A percentile compares a stretch with the other conserved stretches of the same genome.
These are phyloP conservation scores for Pseudopithomyces maydicus DNA, from an alignment of 2,329 filamentous ascomycete species.

Conservation along the genomic window DNA sequence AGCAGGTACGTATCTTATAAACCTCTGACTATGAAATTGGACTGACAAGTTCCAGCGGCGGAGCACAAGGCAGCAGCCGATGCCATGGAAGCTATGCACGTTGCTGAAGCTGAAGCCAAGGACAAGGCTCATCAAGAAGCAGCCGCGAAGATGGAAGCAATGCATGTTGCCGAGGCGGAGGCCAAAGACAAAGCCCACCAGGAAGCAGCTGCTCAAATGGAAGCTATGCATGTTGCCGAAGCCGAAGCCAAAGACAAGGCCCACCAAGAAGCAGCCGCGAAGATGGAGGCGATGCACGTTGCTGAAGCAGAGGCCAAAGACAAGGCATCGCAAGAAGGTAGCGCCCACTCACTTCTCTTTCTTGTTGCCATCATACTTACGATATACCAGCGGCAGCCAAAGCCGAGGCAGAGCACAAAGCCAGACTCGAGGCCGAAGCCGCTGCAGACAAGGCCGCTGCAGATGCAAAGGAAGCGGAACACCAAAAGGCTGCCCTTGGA, in stretches of 20 bases:
- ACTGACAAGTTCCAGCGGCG: slow-evolving; percentile 7
- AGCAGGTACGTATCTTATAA: slow-evolving; percentile 1
- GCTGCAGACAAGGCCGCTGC: slow-evolving; percentile 10
- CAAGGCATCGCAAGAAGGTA: slow-evolving; percentile 16
- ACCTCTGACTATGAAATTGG: neutral
- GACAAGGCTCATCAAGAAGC: slow-evolving; percentile 15
- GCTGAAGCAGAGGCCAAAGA: slow-evolving; percentile 13
- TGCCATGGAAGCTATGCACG: slow-evolving; percentile 21
- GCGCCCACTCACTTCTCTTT: neutral
- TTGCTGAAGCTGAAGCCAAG: slow-evolving; percentile 13
- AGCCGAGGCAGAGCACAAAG: slow-evolving; percentile 21
- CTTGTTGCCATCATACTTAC: neutral
- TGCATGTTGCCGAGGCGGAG: slow-evolving; percentile 11
- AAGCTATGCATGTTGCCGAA: slow-evolving; percentile 16
- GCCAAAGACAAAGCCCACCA: slow-evolving; percentile 15
- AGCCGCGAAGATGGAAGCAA: slow-evolving; percentile 15
- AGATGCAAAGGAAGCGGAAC: slow-evolving; percentile 10
- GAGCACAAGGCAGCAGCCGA: slow-evolving; percentile 17
- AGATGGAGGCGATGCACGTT: slow-evolving; percentile 27
- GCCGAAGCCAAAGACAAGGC: slow-evolving; percentile 13
- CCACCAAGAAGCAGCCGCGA: slow-evolving; percentile 14
- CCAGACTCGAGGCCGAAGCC: slow-evolving; percentile 16
- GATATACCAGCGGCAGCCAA: slow-evolving; percentile 14
- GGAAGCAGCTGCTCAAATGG: slow-evolving; percentile 18
- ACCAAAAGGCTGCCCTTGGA: slow-evolving; percentile 9